These are phyloP conservation scores for Penicillium turbatum DNA, from an alignment of 495 filamentous ascomycete genomes.

Conservation along the genomic window DNA sequence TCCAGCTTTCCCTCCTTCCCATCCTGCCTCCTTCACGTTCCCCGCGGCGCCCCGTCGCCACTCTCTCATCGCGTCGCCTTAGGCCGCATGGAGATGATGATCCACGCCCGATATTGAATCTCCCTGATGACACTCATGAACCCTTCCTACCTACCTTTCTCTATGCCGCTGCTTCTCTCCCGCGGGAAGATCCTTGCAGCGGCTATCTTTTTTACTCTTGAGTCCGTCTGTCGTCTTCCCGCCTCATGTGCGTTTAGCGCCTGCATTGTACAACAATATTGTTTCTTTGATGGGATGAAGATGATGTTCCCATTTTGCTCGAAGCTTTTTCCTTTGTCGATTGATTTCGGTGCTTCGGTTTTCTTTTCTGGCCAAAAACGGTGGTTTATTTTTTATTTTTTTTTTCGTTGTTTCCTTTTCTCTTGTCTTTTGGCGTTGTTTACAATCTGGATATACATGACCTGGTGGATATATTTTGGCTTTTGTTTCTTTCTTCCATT, in stretches of 20 bases:
- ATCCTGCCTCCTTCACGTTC: conserved; percentile 29
- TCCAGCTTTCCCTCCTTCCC: conserved; percentile 31
- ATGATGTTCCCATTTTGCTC: conserved; percentile 9
- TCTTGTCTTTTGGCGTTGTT: conserved; percentile 16
- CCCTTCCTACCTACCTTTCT: conserved; percentile 7
- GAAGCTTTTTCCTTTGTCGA: conserved; percentile 15
- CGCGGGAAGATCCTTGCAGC: conserved; percentile 17
- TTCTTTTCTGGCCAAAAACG: conserved; percentile 17
- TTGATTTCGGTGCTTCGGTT: conserved; percentile 17
- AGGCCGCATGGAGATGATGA: conserved; percentile 1
- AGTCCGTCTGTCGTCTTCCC: conserved; percentile 4
- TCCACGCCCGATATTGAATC: conserved; percentile 17
- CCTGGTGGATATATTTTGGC: conserved; percentile 8
- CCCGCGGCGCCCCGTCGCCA: conserved; percentile 27
- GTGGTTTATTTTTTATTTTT: conserved; percentile 5
- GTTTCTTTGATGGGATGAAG: conserved; percentile 11
- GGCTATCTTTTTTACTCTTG: conserved; percentile 11
- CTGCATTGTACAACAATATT: conserved; percentile 29
- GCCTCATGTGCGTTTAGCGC: conserved; percentile 23
- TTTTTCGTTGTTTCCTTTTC: conserved; percentile 8
- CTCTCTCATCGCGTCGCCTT: conserved; percentile 33
- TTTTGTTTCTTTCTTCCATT: conserved; percentile 11
- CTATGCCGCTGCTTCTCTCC: not conserved
- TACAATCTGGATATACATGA: conserved; percentile 21
- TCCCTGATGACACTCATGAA: conserved; percentile 21